These are phyloP conservation scores for Periconia macrospinosa DNA, from an alignment of 2,329 filamentous ascomycete genomes.

Conservation along the genomic window DNA sequence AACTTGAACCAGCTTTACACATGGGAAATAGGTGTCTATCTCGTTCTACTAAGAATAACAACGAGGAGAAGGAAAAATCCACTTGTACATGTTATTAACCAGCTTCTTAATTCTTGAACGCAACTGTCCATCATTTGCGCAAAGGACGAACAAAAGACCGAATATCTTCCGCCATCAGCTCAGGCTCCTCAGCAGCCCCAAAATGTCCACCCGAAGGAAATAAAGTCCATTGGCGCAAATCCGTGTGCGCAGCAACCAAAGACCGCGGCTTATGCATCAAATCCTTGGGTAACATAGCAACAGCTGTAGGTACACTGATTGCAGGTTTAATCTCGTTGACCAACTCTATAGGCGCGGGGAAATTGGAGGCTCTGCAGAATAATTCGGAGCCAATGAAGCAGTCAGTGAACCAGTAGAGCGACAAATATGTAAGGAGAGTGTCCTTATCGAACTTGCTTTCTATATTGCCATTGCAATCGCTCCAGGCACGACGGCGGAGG, in stretches of 20 bases:
- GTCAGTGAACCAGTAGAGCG: constrained; percentile 12
- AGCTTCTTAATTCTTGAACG: background rate
- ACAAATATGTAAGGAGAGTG: constrained; percentile 8
- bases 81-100: background rate
- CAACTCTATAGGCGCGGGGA: constrained; percentile 6
- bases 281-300: constrained; percentile 9
- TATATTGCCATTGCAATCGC: constrained; percentile 9
- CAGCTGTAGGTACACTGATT: constrained; percentile 11
- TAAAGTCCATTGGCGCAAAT: constrained; percentile 10
- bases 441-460: constrained; percentile 8
- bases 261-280: constrained; percentile 7
- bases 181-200: constrained; percentile 7
- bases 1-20: too few species aligned
- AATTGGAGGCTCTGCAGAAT: constrained; percentile 10
- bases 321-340: constrained; percentile 11
- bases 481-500: constrained; percentile 4
- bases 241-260: constrained; percentile 2
- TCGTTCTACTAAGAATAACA: too few species aligned
- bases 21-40: too few species aligned
- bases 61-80: too few species aligned
- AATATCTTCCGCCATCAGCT: constrained; percentile 1
- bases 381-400: constrained; percentile 7
- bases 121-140: background rate
- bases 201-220: constrained; percentile 12
- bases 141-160: background rate